Evolutionary conservation across 129 eudicot species (phyloP).

Genomic region (Flaveria brownii): DNA sequence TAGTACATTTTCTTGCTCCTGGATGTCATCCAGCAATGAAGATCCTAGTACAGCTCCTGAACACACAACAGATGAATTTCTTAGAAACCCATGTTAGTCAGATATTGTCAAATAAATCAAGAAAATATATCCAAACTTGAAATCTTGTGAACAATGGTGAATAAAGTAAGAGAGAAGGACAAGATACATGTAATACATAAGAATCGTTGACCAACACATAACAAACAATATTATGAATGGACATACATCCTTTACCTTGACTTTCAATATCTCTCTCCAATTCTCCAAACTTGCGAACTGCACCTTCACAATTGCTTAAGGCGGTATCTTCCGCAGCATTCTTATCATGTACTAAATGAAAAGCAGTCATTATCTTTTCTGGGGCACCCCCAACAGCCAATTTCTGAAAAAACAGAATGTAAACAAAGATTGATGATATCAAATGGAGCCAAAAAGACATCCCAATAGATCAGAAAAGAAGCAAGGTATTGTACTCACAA

Average conservation of each 20-base stretch:
- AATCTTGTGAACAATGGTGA: not conserved
- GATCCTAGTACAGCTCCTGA: constrained; percentile 58
- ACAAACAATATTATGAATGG: not conserved
- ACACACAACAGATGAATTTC: constrained; percentile 14
- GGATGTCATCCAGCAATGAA: constrained; percentile 61
- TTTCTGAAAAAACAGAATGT: constrained; percentile 55
- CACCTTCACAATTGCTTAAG: constrained; percentile 55
- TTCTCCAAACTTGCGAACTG: constrained; percentile 51
- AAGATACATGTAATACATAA: not conserved
- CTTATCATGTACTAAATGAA: constrained; percentile 73
- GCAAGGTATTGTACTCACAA: constrained; percentile 52
- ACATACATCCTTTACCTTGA: constrained; percentile 53
- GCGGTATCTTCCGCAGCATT: constrained; percentile 59
- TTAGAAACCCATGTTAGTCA: not conserved
- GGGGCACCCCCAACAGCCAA: constrained; percentile 77
- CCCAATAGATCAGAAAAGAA: constrained; percentile 1
- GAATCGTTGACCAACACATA: constrained; percentile 16
- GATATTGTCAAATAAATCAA: not conserved
- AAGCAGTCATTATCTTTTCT: constrained; percentile 75
- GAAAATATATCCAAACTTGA: not conserved
- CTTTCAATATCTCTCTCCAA: constrained; percentile 61
- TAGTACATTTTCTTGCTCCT: constrained; percentile 75
- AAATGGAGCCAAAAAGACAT: constrained; percentile 22
- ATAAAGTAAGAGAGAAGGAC: not conserved
- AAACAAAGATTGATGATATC: constrained; percentile 13